Evolutionary conservation across 495 filamentous ascomycete genomes (phyloP), one percentile per base, ranked within the genome.

Genomic region (Friedmanniomyces simplex): DNA sequence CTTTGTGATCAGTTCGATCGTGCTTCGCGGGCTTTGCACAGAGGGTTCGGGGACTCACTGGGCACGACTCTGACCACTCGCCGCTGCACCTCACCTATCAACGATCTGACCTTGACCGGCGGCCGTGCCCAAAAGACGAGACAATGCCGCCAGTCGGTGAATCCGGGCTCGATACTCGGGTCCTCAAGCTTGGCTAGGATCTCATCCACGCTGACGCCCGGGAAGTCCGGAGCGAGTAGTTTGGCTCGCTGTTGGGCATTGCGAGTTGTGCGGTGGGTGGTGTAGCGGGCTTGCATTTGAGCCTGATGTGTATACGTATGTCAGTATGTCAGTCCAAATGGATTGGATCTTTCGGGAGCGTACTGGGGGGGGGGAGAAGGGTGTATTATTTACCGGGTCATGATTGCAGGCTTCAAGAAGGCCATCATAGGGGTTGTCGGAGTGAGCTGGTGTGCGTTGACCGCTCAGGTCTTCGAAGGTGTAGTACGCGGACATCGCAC

Each of bases 51-150:
- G 12, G 18, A 72, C 82, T 63, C 73, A 91, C 88, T 78, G 54
- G 86, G 83, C 11, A 81, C 82, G 48, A 80, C 71, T n/a, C 73
- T 63, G 21, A 67, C 67, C 51, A 96, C 73, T 53, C 79, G 76
- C 41, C 74, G 59, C 69, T 96, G 91, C 28, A 95, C 71, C n/a
- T 76, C 74, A 4, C 68, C 64, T 4, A 91, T 78, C 50, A 97
- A 68, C 13, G 78, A 70, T 25, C 80, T 69, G 1, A 96, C 76
- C 60, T 82, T 77, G 48, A 77, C 68, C 13, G 91, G 85, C 14
- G 91, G 91, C 7, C 91, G 79, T 24, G 86, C 88, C 87, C 88
- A 96, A 66, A 95, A 85, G 0, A 85, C 85, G 13, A 96, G 74
- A 65, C 89, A 95, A 63, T 95, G 73, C 39, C 91, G 77, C 16